Evolutionary conservation across 176 grass and related monocot genomes (phyloP), one percentile per base, ranked within the genome.

Genomic region (Aegilops bicornis): DNA sequence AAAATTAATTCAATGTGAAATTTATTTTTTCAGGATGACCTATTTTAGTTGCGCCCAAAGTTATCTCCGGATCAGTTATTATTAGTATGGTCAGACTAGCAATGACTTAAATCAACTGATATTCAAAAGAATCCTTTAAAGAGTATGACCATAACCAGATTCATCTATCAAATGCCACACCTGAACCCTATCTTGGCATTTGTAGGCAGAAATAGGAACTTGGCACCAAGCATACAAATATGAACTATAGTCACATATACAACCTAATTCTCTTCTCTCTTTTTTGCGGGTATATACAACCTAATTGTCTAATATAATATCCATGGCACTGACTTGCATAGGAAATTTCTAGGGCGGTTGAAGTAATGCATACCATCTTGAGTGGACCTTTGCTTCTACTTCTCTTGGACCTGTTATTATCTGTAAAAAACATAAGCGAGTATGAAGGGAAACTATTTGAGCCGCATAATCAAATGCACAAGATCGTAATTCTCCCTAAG

Each of bases 281-380:
- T 7, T 37, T 47, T 3, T 10, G 40, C 9, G 1, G 43, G 43
- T 60, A 60, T 60, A 60, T 70, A 70, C 64, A 83, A 64, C 31
- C 23, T 31, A 68, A 68, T 6, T 16, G 22, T 24, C n/a, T 16
- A 64, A 72, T 4, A 47, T 66, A 61, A 76, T 31, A 33, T 24
- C 24, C 30, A 84, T 61, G 33, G 0, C n/a, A 73, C 19, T n/a
- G 75, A 72, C 6, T 62, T 86, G 40, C 14, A 8, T 12, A 75
- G 35, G 24, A 56, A 40, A 82, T 20, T 81, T 32, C 50, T 62
- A 83, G 35, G 30, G 10, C 3, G 27, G 19, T 19, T 8, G n/a
- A 64, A 17, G 33, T 73, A 68, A 79, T 47, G 47, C 50, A 71
- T 88, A 88, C 90, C 90, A 91, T 91, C 64, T 85, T 88, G 4